Percentiles rank a stretch among this genome's conserved stretches.
phyloP scores from a whole-genome alignment of 2,329 filamentous ascomycete species.

The Paecilomyces variotii region DNA sequence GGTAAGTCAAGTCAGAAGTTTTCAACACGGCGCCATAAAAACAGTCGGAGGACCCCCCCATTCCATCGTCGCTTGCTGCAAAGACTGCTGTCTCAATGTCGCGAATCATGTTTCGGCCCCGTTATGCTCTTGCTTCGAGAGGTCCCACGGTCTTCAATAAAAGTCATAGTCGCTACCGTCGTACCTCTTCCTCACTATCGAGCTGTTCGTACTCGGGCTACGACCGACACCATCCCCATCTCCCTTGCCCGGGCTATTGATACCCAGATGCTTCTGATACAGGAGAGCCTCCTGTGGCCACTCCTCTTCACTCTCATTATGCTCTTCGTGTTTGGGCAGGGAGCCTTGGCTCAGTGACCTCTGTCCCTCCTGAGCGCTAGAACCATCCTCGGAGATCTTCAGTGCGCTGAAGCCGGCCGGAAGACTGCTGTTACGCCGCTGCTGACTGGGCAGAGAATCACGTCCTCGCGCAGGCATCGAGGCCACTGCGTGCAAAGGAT shows the following conservation, averaged over 20 bases:
- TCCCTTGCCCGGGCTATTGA: conserved; percentile 11
- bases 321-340: conserved; percentile 14
- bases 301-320: conserved; percentile 15
- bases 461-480: conserved; percentile 11
- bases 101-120: background rate
- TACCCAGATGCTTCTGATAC: conserved; percentile 24
- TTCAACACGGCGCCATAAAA: background rate
- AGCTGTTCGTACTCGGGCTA: conserved; percentile 13
- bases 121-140: background rate
- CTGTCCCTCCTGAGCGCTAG: conserved; percentile 6
- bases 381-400: conserved; percentile 4
- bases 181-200: conserved; percentile 19
- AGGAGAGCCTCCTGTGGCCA: conserved; percentile 36
- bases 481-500: conserved; percentile 5
- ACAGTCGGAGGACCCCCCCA: background rate
- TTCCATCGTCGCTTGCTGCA: background rate
- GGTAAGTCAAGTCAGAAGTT: background rate
- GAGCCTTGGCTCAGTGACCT: conserved; percentile 8
- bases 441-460: conserved; percentile 24
- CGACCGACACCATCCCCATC: conserved; percentile 8
- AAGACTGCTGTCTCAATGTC: background rate
- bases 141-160: background rate
- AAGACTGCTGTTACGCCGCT: conserved; percentile 16
- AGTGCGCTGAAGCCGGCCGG: conserved; percentile 6
- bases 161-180: conserved; percentile 17